phyloP scores from a whole-genome alignment of 1,139 yeast species.

The Protomyces inouyei region DNA sequence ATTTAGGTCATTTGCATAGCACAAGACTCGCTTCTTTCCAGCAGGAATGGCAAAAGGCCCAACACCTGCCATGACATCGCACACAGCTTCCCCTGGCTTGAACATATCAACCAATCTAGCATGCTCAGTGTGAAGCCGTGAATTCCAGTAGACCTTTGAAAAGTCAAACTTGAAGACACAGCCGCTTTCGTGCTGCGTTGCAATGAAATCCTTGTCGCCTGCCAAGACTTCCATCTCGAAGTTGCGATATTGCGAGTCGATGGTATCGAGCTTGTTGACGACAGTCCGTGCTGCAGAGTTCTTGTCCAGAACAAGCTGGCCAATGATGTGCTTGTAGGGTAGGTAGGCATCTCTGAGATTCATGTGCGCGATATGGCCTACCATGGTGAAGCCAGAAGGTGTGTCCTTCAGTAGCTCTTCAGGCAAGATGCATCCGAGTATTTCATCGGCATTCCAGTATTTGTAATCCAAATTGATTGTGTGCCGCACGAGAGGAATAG shows the following conservation, averaged over 20 bases:
- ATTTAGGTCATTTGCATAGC: conserved; percentile 87
- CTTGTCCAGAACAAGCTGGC: conserved; percentile 85
- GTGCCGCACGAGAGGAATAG: conserved; percentile 47
- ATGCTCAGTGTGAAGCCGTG: conserved; percentile 90
- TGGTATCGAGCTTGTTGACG: conserved; percentile 86
- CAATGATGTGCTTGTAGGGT: conserved; percentile 75
- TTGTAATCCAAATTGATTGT: conserved; percentile 58
- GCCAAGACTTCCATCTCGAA: conserved; percentile 92
- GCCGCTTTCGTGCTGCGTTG: conserved; percentile 83
- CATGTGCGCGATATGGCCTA: conserved; percentile 94
- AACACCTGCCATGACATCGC: conserved; percentile 97
- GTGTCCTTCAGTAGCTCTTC: conserved; percentile 62
- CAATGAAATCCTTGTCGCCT: conserved; percentile 63
- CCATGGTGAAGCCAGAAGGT: conserved; percentile 88
- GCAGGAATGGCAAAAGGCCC: conserved; percentile 98
- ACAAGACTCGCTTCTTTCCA: conserved; percentile 73
- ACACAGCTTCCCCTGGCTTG: conserved; percentile 63
- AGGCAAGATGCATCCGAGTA: conserved; percentile 44
- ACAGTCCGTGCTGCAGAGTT: conserved; percentile 77
- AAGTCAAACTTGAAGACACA: conserved; percentile 85
- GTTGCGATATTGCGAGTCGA: conserved; percentile 82
- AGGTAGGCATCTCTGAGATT: conserved; percentile 80
- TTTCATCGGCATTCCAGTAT: conserved; percentile 55
- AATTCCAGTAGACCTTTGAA: conserved; percentile 94
- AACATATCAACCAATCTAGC: conserved; percentile 66